A percentile compares a stretch with the other conserved stretches of the same genome.
Evolutionary conservation across 2,329 filamentous ascomycete species (phyloP).

Genomic region (Rhynchosporium agropyri): DNA sequence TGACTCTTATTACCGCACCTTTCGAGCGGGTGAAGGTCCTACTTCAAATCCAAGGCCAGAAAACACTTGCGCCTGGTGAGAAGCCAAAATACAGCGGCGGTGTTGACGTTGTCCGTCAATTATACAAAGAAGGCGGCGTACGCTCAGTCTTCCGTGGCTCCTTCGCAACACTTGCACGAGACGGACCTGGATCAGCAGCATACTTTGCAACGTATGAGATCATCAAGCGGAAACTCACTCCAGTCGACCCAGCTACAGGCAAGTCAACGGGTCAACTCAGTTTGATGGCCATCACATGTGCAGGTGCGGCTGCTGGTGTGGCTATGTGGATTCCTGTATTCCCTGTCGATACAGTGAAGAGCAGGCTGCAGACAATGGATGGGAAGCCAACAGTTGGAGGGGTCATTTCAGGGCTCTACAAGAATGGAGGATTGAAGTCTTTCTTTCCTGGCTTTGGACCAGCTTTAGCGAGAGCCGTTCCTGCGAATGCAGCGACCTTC

Average conservation of each 20-base stretch:
- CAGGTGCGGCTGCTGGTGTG: constrained; percentile 87
- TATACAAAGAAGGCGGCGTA: constrained; percentile 89
- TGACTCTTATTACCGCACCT: constrained; percentile 97
- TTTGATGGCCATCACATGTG: constrained; percentile 78
- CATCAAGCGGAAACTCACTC: constrained; percentile 85
- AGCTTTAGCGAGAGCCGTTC: constrained; percentile 87
- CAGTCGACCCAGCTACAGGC: constrained; percentile 73
- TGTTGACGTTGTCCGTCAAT: constrained; percentile 85
- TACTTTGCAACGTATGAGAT: constrained; percentile 98
- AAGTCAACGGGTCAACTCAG: constrained; percentile 77
- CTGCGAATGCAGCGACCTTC: constrained; percentile 96
- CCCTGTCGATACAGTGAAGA: constrained; percentile 96
- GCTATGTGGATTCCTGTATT: constrained; percentile 99
- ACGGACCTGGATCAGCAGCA: constrained; percentile 88
- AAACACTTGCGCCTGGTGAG: constrained; percentile 80
- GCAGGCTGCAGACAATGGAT: constrained; percentile 85
- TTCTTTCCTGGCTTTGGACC: constrained; percentile 98
- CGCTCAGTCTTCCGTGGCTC: constrained; percentile 91
- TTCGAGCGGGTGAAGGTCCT: constrained; percentile 99
- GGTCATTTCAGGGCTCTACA: constrained; percentile 82
- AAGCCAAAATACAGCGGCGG: constrained; percentile 90
- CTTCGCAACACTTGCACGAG: constrained; percentile 87
- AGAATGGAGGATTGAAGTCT: constrained; percentile 78
- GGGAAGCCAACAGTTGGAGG: constrained; percentile 79
- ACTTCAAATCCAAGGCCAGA: constrained; percentile 94